Conservation (phyloP, 2,329 filamentous ascomycete species). For the Penicillium sp. region DNA sequence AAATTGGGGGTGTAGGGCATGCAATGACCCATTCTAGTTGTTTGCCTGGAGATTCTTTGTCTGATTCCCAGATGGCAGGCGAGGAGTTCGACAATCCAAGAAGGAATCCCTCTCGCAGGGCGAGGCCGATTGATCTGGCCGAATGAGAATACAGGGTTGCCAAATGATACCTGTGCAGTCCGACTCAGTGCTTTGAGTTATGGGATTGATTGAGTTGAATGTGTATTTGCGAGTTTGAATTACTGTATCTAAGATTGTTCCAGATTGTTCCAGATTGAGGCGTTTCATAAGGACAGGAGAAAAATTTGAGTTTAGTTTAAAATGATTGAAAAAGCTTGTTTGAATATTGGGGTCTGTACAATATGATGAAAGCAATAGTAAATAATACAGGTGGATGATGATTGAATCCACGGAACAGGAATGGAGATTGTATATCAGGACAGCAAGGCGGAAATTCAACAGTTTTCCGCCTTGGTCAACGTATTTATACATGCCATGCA, state of each 20-base stretch:
- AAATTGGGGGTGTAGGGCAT: neutral
- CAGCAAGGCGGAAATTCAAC: conserved; percentile 1
- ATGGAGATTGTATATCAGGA: conserved; percentile 29
- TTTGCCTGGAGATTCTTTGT: neutral
- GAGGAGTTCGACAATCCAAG: neutral
- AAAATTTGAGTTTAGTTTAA: neutral
- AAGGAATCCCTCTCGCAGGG: conserved; percentile 4
- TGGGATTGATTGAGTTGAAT: too few species aligned
- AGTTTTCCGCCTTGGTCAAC: neutral
- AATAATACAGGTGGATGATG: neutral
- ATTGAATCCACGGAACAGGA: conserved; percentile 16
- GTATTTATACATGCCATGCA: conserved; percentile 17
- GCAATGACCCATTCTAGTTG: neutral
- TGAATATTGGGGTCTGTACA: neutral
- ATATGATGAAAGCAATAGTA: neutral
- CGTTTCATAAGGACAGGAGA: too few species aligned
- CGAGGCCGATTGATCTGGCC: neutral
- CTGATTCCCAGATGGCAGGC: neutral
- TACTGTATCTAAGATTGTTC: neutral
- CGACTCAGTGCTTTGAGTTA: neutral
- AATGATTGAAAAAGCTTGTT: neutral
- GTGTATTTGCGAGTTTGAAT: neutral
- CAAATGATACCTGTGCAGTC: neutral
- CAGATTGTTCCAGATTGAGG: too few species aligned
- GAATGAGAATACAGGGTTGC: neutral